phyloP scores from a whole-genome alignment of 2,329 filamentous ascomycete species.

The Capronia americana region DNA sequence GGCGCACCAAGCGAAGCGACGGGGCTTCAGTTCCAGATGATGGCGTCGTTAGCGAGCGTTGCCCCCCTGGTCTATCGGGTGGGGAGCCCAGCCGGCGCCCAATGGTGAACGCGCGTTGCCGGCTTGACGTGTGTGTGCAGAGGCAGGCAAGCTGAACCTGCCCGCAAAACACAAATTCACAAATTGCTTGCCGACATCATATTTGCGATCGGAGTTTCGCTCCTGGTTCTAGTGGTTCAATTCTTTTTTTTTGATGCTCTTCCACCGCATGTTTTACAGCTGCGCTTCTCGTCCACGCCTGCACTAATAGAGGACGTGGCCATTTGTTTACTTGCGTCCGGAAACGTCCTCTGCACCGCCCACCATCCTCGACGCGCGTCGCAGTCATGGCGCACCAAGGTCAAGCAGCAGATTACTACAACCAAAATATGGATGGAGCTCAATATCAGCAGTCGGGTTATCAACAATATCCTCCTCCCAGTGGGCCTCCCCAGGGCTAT shows the following conservation, averaged over 20 bases:
- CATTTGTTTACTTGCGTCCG: background rate
- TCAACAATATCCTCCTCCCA: conserved; percentile 32
- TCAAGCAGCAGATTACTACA: conserved; percentile 40
- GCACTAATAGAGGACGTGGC: background rate
- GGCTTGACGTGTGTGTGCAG: background rate
- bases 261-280: background rate
- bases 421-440: conserved; percentile 19
- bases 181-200: conserved; percentile 3
- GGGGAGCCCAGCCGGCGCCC: background rate
- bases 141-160: conserved; percentile 2
- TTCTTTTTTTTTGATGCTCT: background rate
- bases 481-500: conserved; percentile 31
- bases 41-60: background rate
- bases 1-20: background rate
- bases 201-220: background rate
- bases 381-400: conserved; percentile 38
- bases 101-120: background rate
- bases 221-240: background rate
- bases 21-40: background rate
- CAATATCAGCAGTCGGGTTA: conserved; percentile 25
- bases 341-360: background rate
- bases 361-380: background rate
- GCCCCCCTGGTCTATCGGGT: background rate
- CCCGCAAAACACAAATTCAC: conserved; percentile 1
- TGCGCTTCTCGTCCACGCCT: background rate